A percentile compares a stretch with the other conserved stretches of the same genome.
Evolutionary conservation across 805 yeast species (phyloP).

Genomic region (Sungouiozyma ichnusensis): DNA sequence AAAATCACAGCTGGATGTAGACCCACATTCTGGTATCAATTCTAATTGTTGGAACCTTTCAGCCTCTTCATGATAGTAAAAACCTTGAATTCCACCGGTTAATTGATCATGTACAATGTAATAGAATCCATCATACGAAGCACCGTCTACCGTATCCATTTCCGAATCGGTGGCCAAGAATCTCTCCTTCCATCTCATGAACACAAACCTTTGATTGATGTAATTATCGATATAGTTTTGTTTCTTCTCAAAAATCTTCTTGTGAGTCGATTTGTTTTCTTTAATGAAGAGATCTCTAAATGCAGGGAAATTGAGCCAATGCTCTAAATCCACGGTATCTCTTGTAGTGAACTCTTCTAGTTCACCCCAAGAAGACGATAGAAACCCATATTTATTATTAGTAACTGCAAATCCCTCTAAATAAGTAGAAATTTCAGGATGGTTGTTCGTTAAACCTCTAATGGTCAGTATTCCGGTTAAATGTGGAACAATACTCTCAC

Average conservation of each 20-base stretch:
- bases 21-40: conserved; percentile 27
- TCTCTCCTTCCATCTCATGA: conserved; percentile 93
- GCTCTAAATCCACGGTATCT: conserved; percentile 51
- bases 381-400: conserved; percentile 14
- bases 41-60: conserved; percentile 70
- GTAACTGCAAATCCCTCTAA: conserved; percentile 40
- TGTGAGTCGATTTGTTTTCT: conserved; percentile 3
- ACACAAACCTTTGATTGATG: conserved; percentile 41
- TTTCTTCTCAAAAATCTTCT: conserved; percentile 8
- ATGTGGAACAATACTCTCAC: conserved; percentile 19
- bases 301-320: conserved; percentile 51
- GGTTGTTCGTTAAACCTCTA: conserved; percentile 51
- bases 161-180: conserved; percentile 73
- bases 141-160: conserved; percentile 41
- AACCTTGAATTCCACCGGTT: conserved; percentile 68
- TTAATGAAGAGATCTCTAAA: conserved; percentile 27
- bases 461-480: conserved; percentile 59
- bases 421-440: conserved; percentile 66
- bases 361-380: conserved; percentile 20
- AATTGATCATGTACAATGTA: conserved; percentile 73
- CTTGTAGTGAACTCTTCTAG: conserved; percentile 45
- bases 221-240: conserved; percentile 18
- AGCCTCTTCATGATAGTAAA: conserved; percentile 71
- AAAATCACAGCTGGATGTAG: conserved; percentile 8
- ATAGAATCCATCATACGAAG: conserved; percentile 88